Evolutionary conservation across 1,284 basidiomycete species (phyloP).

Genomic region (Peniophora sp.): DNA sequence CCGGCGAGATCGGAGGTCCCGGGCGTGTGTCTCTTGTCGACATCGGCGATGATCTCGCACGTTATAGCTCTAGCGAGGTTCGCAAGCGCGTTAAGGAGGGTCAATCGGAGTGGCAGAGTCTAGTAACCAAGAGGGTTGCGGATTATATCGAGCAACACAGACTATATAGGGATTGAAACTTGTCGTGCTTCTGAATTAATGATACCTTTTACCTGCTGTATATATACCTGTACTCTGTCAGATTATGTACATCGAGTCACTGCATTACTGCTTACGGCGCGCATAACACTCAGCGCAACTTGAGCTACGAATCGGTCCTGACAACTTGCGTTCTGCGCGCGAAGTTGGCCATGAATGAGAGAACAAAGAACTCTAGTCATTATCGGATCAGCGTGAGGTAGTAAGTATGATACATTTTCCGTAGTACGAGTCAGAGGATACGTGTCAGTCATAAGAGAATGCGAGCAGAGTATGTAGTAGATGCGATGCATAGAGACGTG

Average conservation of each 20-base stretch:
- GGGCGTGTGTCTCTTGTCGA: constrained; percentile 53
- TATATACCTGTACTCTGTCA: neutral
- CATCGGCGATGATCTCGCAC: constrained; percentile 46
- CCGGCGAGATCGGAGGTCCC: constrained; percentile 42
- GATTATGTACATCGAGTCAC: no score
- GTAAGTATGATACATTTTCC: neutral
- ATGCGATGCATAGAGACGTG: neutral
- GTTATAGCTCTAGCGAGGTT: constrained; percentile 69
- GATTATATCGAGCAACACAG: constrained; percentile 41
- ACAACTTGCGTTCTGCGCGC: neutral
- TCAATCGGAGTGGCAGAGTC: constrained; percentile 26
- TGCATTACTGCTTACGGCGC: no score
- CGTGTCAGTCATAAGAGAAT: neutral
- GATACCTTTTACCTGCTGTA: neutral
- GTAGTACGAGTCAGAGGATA: neutral
- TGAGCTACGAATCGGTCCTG: no score
- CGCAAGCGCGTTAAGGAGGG: constrained; percentile 38
- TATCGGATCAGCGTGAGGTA: neutral
- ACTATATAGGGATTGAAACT: constrained; percentile 32
- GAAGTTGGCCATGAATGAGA: neutral
- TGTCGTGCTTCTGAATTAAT: neutral
- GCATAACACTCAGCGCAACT: no score
- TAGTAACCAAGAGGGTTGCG: constrained; percentile 35
- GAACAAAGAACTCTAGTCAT: neutral
- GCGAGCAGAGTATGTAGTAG: neutral